Percentiles rank a stretch among this genome's conserved stretches.
Conservation (phyloP, 208 protist species). For the Histomonas meleagridis region DNA sequence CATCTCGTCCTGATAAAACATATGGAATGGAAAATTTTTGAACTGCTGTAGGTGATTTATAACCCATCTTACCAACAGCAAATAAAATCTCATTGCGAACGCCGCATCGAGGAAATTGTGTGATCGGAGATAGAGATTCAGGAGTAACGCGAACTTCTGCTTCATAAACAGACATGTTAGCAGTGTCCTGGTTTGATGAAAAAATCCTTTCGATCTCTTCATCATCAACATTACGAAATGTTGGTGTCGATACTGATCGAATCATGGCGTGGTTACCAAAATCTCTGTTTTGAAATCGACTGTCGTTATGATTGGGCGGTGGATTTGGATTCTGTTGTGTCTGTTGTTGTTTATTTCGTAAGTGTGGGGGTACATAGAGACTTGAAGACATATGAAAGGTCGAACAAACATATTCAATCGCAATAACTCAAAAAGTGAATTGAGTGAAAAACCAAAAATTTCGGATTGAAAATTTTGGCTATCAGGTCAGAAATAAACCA, state of each 20-base stretch:
- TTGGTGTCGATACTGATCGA: not conserved
- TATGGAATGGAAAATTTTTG: conserved; percentile 35
- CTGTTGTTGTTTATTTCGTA: not conserved
- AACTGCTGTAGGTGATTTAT: conserved; percentile 29
- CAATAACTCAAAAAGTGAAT: no score
- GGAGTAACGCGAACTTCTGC: not conserved
- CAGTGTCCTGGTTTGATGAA: not conserved
- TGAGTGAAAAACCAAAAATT: no score
- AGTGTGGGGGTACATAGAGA: not conserved
- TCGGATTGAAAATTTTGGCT: no score
- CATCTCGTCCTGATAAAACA: not conserved
- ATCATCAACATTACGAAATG: not conserved
- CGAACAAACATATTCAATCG: no score
- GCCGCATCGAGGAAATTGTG: not conserved
- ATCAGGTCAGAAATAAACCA: no score
- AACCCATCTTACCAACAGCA: not conserved
- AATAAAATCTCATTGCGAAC: not conserved
- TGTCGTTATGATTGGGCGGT: not conserved
- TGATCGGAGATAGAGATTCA: no score
- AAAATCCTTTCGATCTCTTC: not conserved
- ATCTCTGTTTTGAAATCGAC: no score
- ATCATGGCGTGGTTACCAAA: not conserved
- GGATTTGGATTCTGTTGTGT: not conserved
- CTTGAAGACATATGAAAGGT: not conserved
- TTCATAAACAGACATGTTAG: conserved; percentile 23